Evolutionary conservation across 352 stramenopile species (phyloP).

Genomic region (Phytophthora melonis): DNA sequence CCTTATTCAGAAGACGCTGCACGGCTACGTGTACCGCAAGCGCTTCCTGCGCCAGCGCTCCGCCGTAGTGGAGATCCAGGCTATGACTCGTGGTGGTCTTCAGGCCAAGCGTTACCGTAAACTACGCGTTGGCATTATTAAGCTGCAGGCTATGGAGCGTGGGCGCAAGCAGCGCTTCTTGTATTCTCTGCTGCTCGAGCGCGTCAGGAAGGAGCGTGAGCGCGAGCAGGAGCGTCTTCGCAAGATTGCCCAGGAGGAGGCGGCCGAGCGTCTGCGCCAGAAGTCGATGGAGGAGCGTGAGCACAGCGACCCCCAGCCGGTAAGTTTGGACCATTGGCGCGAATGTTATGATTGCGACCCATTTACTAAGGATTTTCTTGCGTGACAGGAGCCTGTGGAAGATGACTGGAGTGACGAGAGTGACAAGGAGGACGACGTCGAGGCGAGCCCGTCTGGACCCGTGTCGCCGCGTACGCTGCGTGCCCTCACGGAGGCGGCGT

Average conservation of each 20-base stretch:
- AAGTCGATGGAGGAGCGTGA: slow-evolving; percentile 55
- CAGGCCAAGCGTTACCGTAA: slow-evolving; percentile 54
- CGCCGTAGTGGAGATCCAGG: slow-evolving; percentile 64
- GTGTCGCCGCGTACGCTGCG: slow-evolving; percentile 72
- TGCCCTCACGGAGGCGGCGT: slow-evolving; percentile 72
- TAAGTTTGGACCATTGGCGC: slow-evolving; percentile 37
- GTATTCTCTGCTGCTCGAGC: slow-evolving; percentile 56
- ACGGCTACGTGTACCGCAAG: slow-evolving; percentile 64
- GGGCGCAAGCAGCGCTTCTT: slow-evolving; percentile 70
- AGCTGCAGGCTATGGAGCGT: slow-evolving; percentile 62
- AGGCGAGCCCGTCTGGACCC: slow-evolving; percentile 29
- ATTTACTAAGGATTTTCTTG: slow-evolving; percentile 69
- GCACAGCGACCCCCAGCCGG: slow-evolving; percentile 62
- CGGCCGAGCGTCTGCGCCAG: slow-evolving; percentile 43
- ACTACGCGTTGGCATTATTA: slow-evolving; percentile 57
- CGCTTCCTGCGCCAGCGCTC: slow-evolving; percentile 57
- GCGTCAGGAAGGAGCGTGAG: slow-evolving; percentile 52
- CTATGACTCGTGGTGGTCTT: slow-evolving; percentile 50
- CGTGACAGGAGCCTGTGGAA: slow-evolving; percentile 82
- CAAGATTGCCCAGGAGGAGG: slow-evolving; percentile 45
- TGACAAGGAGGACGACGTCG: slow-evolving; percentile 52
- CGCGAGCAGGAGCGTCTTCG: slow-evolving; percentile 51
- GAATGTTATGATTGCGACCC: background rate
- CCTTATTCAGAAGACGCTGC: slow-evolving; percentile 80
- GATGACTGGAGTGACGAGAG: slow-evolving; percentile 83